A percentile compares a stretch with the other conserved stretches of the same genome.
These are phyloP conservation scores for Mycena filopes DNA, from an alignment of 768 basidiomycete species.

Conservation along the genomic window DNA sequence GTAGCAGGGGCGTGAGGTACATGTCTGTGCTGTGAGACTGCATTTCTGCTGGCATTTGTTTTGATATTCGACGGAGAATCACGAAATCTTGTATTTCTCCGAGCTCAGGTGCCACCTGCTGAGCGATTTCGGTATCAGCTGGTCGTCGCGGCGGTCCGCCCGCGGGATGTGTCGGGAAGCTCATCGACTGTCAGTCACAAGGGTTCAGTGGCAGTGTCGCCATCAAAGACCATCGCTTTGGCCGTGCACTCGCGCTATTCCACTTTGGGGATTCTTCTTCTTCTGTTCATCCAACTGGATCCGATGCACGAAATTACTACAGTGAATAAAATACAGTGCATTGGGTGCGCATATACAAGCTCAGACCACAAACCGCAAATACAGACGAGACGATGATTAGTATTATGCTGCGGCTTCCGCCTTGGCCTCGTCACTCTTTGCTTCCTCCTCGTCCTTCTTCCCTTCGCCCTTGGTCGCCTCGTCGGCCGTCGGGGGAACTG, in stretches of 20 bases:
- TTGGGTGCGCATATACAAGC: neutral
- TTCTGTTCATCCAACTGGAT: too few species aligned
- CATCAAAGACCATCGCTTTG: conserved; percentile 4
- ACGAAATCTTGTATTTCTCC: too few species aligned
- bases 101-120: too few species aligned
- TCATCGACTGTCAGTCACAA: too few species aligned
- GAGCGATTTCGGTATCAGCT: too few species aligned
- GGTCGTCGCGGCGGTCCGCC: neutral
- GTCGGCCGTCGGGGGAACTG: neutral
- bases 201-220: neutral
- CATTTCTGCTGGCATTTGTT: neutral
- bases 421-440: too few species aligned
- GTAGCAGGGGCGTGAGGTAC: conserved; percentile 2
- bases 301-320: neutral
- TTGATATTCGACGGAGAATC: neutral
- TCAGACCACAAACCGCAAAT: too few species aligned
- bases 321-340: conserved; percentile 1
- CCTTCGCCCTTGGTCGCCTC: too few species aligned
- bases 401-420: too few species aligned
- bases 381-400: too few species aligned
- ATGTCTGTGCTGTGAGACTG: neutral
- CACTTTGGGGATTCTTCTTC: too few species aligned
- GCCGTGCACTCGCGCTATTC: neutral
- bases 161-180: neutral
- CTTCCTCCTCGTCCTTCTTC: too few species aligned